Evolutionary conservation across 2,329 filamentous ascomycete species (phyloP), one percentile per base, ranked within the genome.

Genomic region (Neurospora sp.): DNA sequence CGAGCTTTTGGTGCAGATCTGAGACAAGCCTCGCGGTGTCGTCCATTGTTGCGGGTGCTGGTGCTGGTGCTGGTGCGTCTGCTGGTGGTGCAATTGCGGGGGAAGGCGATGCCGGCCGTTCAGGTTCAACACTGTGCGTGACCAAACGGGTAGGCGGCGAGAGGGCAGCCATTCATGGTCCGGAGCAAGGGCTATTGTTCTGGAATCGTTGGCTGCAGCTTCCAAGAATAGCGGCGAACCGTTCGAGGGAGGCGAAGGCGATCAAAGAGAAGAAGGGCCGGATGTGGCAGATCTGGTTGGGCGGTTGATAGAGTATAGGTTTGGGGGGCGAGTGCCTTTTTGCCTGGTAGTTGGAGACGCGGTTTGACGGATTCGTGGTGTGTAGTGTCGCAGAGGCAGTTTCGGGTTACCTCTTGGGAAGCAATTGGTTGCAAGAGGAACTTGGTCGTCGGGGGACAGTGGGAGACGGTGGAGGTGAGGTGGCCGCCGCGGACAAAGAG

Each of bases 1-100:
- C 80, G 73, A 87, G 84, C 82, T 84, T 86, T 75, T 79, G 79
- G 74, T 84, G 81, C 76, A 88, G 82, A 78, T 84, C 83, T 69
- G 82, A 81, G 73, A 86, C 80, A 72, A 87, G 81, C 74, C 76
- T 82, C 74, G 82, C 82, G 66, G 81, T 79, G 77, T 84, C 82
- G 75, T 84, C 81, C 83, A 84, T 85, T 72, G 75, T 77, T 71
- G 77, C 38, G 39, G 65, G 62, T 62, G 52, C 52, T 33, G 28
- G 38, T 62, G 52, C 52, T 33, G 28, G 38, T n/a, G 38, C n/a
- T 23, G 19, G 40, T 68, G 67, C 67, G 67, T 28, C 67, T 52
- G 52, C 10, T 52, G 39, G 67, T 17, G 52, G 52, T 62, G 52
- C 52, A 62, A 62, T 40, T 68, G 66, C 67, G 68, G 23, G 40